Evolutionary conservation across 257 asterid genomes (phyloP).

Genomic region (Thymus mandschuricus): DNA sequence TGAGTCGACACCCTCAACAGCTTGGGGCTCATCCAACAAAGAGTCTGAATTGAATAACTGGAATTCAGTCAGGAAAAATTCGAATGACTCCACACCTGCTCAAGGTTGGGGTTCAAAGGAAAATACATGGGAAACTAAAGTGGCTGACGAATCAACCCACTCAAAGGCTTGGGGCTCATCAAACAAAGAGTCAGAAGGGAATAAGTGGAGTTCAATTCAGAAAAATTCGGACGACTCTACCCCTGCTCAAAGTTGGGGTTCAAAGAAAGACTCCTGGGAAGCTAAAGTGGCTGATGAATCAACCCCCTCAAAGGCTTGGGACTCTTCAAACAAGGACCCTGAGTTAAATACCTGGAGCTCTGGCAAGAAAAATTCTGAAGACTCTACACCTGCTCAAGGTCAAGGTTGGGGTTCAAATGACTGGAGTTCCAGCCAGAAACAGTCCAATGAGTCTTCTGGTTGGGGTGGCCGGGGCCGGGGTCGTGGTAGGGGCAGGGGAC

Average conservation of each 20-base stretch:
- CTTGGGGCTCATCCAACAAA: slow-evolving; percentile 52
- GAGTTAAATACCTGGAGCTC: too few species aligned
- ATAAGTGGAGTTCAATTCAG: slow-evolving; percentile 39
- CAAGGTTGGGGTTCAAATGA: neutral
- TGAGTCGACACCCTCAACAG: slow-evolving; percentile 2
- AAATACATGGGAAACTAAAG: slow-evolving; percentile 35
- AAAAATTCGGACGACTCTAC: slow-evolving; percentile 38
- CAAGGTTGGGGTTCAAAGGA: too few species aligned
- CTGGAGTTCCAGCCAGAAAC: slow-evolving; percentile 45
- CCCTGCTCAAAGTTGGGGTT: slow-evolving; percentile 39
- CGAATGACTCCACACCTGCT: too few species aligned
- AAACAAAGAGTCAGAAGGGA: slow-evolving; percentile 35
- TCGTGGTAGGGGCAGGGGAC: slow-evolving; percentile 50
- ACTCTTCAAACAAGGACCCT: too few species aligned
- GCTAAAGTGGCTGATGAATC: slow-evolving; percentile 37
- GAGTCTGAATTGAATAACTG: neutral
- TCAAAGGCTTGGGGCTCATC: neutral
- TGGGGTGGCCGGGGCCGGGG: slow-evolving; percentile 55
- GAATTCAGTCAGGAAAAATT: too few species aligned
- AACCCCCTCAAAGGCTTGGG: slow-evolving; percentile 29
- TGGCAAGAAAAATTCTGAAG: neutral
- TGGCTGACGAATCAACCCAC: slow-evolving; percentile 10
- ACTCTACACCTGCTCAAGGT: neutral
- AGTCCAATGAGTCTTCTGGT: slow-evolving; percentile 37
- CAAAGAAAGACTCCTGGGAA: slow-evolving; percentile 36